A percentile compares a stretch with the other conserved stretches of the same genome.
Conservation (phyloP, 1,284 basidiomycete genomes). For the Baeospora myosura region DNA sequence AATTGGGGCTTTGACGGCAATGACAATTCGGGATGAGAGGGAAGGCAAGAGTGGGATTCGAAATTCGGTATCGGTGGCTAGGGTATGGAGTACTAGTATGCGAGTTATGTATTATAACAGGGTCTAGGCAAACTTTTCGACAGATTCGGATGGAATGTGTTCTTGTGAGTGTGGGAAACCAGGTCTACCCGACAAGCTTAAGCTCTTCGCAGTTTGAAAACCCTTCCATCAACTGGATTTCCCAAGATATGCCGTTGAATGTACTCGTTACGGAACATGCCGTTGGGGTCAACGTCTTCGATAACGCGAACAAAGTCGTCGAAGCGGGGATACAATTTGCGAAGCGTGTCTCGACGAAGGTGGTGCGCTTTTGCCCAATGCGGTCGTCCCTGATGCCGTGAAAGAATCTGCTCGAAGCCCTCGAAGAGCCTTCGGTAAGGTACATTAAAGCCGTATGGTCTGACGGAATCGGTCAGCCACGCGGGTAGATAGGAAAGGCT, state of each 20-base stretch:
- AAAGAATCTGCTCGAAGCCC: conserved; percentile 73
- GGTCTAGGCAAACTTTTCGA: no score
- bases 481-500: conserved; percentile 1
- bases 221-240: conserved; percentile 37
- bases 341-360: conserved; percentile 62
- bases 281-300: conserved; percentile 70
- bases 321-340: conserved; percentile 76
- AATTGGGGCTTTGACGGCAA: conserved; percentile 35
- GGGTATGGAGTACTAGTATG: conserved; percentile 3
- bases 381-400: conserved; percentile 73
- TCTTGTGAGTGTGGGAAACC: conserved; percentile 2
- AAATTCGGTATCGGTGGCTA: conserved; percentile 2
- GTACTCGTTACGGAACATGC: conserved; percentile 77
- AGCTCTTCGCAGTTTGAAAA: conserved; percentile 41
- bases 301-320: conserved; percentile 73
- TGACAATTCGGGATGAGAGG: conserved; percentile 49
- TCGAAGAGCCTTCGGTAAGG: conserved; percentile 80
- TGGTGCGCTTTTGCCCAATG: conserved; percentile 97
- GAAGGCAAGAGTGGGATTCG: conserved; percentile 66
- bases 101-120: no score
- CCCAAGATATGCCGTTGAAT: conserved; percentile 71
- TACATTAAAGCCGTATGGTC: conserved; percentile 87
- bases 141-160: no score
- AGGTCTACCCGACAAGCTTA: conserved; percentile 2
- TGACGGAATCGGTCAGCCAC: conserved; percentile 24